Base-by-base conservation (phyloP, 2,329 filamentous ascomycete genomes). In the Cladosporium sp. region DNA sequence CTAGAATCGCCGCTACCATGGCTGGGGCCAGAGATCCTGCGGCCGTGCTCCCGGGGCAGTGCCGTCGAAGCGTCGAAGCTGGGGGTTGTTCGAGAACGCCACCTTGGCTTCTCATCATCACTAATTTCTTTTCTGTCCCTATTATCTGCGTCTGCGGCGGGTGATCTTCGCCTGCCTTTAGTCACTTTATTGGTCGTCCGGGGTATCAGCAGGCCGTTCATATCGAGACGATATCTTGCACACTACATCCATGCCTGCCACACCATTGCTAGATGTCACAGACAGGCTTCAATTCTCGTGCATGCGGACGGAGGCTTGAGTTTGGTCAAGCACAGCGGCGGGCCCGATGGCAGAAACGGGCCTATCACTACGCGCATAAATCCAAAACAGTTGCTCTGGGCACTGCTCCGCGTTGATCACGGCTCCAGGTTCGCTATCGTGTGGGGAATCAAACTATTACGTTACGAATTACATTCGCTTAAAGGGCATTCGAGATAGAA, bases 1-100 rank as follows among this genome's bases (percentile, higher is more conserved):
- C 37, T 35, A 54, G 37, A 22, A 44, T 44, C 24, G 52, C 52
- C 52, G 52, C 52, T 47, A 55, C 40, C 25, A 35, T 36, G 13
- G 36, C 52, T 47, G 40, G 40, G 32, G 52, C n/a, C 32, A 55
- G 25, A 55, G 32, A 36, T 55, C 40, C 28, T 15, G 17, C 39
- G 39, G 28, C 48, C 34, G 48, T 51, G 37, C 50, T 19, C 22
- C n/a, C 36, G 36, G 40, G 52, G 39, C 28, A 36, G 40, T 34
- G 52, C 40, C 45, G 45, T 55, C 52, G 6, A 22, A 25, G 25
- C n/a, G n/a, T n/a, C n/a, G n/a, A n/a, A n/a, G 19, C 40, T 47
- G 52, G 52, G 52, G 40, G n/a, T 13, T 35, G 44, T 39, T 54
- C 36, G 25, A 20, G 36, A 47, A 37, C 52, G 52, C 52, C 52